Base-by-base conservation (phyloP, 495 filamentous ascomycete species). In the Xylaria cubensis region DNA sequence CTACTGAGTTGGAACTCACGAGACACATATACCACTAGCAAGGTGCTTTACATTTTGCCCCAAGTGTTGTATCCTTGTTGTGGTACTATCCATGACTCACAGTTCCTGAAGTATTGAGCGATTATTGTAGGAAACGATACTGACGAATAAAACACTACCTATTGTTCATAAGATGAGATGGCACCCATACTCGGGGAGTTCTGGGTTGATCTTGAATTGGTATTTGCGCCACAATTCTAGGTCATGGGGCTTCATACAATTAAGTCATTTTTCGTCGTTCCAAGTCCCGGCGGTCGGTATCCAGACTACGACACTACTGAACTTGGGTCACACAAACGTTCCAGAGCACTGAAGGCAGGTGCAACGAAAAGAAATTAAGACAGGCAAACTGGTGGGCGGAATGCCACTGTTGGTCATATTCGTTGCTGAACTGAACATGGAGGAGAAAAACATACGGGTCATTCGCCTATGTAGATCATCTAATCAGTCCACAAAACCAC, bases 331-430 rank as follows among this genome's bases (percentile, higher is more conserved):
- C n/a, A 44, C 17, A 63, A 15, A 24, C 12, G 51, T 13, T 63
- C 12, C n/a, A 63, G 12, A 44, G 8, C 29, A 41, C 55, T 15
- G 26, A 34, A 19, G 15, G 29, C 55, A 58, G 4, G 55, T 17
- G 26, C 26, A 58, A 12, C 19, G 48, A 62, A 44, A 26, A 63
- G 36, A 55, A 26, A 13, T 53, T 29, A 12, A 24, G 29, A 67
- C 64, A 56, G 24, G 26, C 32, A 48, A 26, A 8, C 17, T 67
- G 64, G 64, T 55, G 48, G 48, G 50, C 64, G 29, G 34, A 42
- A 67, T 26, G 64, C 64, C 64, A 41, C 50, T 67, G 7, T 42
- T 67, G 64, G 21, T 67, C 64, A 67, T 55, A 67, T 67, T 67
- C 48, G 34, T 67, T 55, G 48, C 21, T 39, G 32, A 67, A 29